Evolutionary conservation across 1,284 basidiomycete species (phyloP).

Genomic region (Albatrellus sp.): DNA sequence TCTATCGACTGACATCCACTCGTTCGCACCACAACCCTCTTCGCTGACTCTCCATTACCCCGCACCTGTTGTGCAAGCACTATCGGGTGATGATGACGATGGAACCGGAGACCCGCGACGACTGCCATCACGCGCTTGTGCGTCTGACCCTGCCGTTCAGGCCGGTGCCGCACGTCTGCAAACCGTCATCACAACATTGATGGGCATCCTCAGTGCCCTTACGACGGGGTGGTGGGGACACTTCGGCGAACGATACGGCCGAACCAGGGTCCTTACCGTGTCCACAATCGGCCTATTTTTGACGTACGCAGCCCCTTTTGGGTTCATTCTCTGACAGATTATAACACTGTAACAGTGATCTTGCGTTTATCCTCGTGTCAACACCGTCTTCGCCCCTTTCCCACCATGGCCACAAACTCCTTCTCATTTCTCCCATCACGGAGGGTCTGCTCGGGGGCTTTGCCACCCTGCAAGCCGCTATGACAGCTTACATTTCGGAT

Average conservation of each 20-base stretch:
- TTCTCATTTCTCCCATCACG: constrained; percentile 71
- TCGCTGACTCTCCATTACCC: constrained; percentile 6
- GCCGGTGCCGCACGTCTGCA: constrained; percentile 57
- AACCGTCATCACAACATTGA: constrained; percentile 59
- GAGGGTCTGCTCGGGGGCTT: constrained; percentile 86
- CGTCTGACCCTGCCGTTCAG: constrained; percentile 52
- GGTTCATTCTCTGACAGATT: neutral
- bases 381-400: constrained; percentile 47
- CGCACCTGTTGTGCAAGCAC: neutral
- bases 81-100: constrained; percentile 6
- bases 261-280: constrained; percentile 63
- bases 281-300: constrained; percentile 63
- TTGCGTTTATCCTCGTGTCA: constrained; percentile 69
- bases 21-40: constrained; percentile 6
- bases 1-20: constrained; percentile 13
- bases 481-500: constrained; percentile 78
- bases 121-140: constrained; percentile 38
- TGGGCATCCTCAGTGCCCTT: constrained; percentile 73
- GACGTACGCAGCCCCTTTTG: constrained; percentile 32
- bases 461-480: constrained; percentile 66
- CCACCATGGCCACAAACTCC: constrained; percentile 51
- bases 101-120: constrained; percentile 33
- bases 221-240: constrained; percentile 86
- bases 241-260: constrained; percentile 68
- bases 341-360: constrained; percentile 36